Base-by-base conservation (phyloP, 148 eudicot species). In the Gaultheria prostrata region DNA sequence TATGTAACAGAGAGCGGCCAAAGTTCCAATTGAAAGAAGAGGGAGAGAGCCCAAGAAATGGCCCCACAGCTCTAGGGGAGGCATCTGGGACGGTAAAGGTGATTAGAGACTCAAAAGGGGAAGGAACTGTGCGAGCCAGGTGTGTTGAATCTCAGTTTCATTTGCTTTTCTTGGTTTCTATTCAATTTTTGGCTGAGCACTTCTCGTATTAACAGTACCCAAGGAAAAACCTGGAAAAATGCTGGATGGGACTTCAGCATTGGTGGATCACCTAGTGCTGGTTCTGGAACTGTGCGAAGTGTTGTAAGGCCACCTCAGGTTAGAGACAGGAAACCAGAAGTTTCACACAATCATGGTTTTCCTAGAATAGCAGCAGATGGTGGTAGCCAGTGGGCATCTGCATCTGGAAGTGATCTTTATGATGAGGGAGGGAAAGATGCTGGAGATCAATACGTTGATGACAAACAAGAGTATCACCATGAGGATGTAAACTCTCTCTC, bases 41-140 rank as follows among this genome's bases (percentile, higher is more conserved):
- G 87, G 88, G 65, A n/a, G 97, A 91, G 54, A 83, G 88, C 77
- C 84, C 89, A 71, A 87, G 89, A 84, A 88, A 81, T 85, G 95
- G 93, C 78, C 87, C 89, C 75, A 86, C 59, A 86, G 92, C 91
- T 82, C 80, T 86, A 33, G 92, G 84, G 81, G 98, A 91, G 87
- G 92, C 91, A 69, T 92, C 98, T 84, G 98, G 85, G 82, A 96
- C 98, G 4, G 90, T 96, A 69, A 96, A 89, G 90, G 98, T 88
- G 69, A 80, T 87, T 14, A 92, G 87, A 88, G 95, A 93, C 72
- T 75, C 90, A 48, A 89, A 85, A 87, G 83, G 46, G 81, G 98
- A 91, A 24, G 94, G 87, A 82, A 96, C 95, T 39, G 89, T 90
- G 69, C 87, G 86, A 84, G 91, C 89, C 61, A 94, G 98, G 98